Evolutionary conservation across 768 basidiomycete genomes (phyloP).

Genomic region (Leccinum obscurum): DNA sequence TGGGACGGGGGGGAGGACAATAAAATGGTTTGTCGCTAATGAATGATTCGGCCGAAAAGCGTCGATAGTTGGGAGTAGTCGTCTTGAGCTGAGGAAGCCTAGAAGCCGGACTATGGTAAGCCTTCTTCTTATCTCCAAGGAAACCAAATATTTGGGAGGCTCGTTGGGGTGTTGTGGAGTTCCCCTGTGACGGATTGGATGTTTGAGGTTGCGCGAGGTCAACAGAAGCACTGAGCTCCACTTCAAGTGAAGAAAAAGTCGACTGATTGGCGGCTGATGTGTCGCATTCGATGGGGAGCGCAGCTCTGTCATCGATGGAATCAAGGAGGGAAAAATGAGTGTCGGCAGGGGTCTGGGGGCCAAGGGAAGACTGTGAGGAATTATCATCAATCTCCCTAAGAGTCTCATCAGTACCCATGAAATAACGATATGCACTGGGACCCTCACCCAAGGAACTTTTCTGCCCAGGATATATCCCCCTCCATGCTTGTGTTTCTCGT

Average conservation of each 20-base stretch:
- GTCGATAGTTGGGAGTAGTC: constrained; percentile 20
- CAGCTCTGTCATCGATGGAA: constrained; percentile 37
- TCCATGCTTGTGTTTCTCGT: constrained; percentile 44
- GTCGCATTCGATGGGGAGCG: constrained; percentile 49
- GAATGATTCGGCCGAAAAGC: constrained; percentile 26
- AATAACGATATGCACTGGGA: neutral
- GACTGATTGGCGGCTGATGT: constrained; percentile 36
- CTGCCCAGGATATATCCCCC: constrained; percentile 85
- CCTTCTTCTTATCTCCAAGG: constrained; percentile 51
- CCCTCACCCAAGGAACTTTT: constrained; percentile 65
- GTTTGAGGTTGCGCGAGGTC: constrained; percentile 35
- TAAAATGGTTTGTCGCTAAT: constrained; percentile 25
- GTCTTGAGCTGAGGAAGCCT: constrained; percentile 32
- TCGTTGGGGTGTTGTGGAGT: constrained; percentile 57
- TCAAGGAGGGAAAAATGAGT: constrained; percentile 40
- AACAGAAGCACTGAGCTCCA: constrained; percentile 59
- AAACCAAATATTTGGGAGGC: constrained; percentile 79
- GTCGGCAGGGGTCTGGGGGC: constrained; percentile 51
- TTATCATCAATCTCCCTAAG: constrained; percentile 46
- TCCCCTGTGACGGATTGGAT: constrained; percentile 34
- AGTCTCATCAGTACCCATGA: constrained; percentile 11
- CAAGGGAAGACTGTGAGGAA: constrained; percentile 49
- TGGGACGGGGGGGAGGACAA: constrained; percentile 16
- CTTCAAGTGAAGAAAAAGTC: constrained; percentile 72
- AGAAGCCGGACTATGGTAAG: constrained; percentile 35